A percentile compares a stretch with the other conserved stretches of the same genome.
Conservation (phyloP, 2,329 filamentous ascomycete species). For the Zopfia rhizophila region DNA sequence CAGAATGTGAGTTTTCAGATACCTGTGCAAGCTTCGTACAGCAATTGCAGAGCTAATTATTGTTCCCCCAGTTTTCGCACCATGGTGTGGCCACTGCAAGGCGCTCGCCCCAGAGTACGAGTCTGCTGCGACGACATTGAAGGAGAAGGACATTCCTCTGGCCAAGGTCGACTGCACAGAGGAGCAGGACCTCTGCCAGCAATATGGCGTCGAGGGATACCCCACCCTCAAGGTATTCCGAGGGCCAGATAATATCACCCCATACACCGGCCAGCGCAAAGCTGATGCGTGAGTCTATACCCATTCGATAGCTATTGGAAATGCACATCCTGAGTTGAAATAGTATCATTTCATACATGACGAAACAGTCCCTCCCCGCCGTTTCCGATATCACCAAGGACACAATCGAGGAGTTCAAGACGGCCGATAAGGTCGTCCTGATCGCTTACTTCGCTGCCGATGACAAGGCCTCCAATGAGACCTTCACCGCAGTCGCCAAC, state of each 20-base stretch:
- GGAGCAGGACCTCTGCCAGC: slow-evolving; percentile 89
- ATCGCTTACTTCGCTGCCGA: slow-evolving; percentile 85
- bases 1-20: slow-evolving; percentile 77
- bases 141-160: slow-evolving; percentile 87
- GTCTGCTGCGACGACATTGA: slow-evolving; percentile 82
- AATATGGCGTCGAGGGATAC: slow-evolving; percentile 94
- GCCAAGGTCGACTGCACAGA: slow-evolving; percentile 96
- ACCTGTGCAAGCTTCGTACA: neutral
- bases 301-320: neutral
- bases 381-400: slow-evolving; percentile 85
- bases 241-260: slow-evolving; percentile 79
- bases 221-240: slow-evolving; percentile 99
- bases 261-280: slow-evolving; percentile 92
- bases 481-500: slow-evolving; percentile 79
- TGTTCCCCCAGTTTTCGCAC: slow-evolving; percentile 78
- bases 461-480: slow-evolving; percentile 87
- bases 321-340: slow-evolving; percentile 16
- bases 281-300: slow-evolving; percentile 70
- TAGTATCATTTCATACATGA: slow-evolving; percentile 86
- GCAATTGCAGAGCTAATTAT: slow-evolving; percentile 52
- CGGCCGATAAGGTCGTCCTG: slow-evolving; percentile 93
- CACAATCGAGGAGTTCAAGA: slow-evolving; percentile 95
- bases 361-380: slow-evolving; percentile 94
- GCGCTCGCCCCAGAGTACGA: slow-evolving; percentile 94
- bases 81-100: slow-evolving; percentile 99